phyloP scores from a whole-genome alignment of 768 basidiomycete genomes.

The Pleurotus platypus region DNA sequence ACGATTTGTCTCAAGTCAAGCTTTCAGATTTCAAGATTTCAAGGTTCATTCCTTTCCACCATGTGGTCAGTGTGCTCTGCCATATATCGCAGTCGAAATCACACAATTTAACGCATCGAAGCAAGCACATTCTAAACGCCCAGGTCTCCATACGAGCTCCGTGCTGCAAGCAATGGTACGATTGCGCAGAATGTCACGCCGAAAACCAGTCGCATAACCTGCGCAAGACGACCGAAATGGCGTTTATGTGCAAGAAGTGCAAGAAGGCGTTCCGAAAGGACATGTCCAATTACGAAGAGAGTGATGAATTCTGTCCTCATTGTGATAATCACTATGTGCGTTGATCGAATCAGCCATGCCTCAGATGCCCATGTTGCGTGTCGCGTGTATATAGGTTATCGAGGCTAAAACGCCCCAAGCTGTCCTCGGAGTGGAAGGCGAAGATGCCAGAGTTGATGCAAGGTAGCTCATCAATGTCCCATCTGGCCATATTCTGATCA shows the following conservation, averaged over 20 bases:
- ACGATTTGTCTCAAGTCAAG: too few relatives aligned
- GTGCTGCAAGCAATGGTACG: slow-evolving; percentile 97
- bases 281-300: slow-evolving; percentile 88
- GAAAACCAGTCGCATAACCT: slow-evolving; percentile 76
- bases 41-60: neutral
- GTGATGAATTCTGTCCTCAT: slow-evolving; percentile 97
- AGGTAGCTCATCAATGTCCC: slow-evolving; percentile 47
- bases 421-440: slow-evolving; percentile 83
- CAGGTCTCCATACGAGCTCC: slow-evolving; percentile 96
- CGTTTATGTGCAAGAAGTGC: slow-evolving; percentile 83
- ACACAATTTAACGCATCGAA: slow-evolving; percentile 24
- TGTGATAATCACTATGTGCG: slow-evolving; percentile 98
- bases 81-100: neutral
- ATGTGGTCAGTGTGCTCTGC: slow-evolving; percentile 5
- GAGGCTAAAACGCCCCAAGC: slow-evolving; percentile 91
- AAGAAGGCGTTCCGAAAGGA: slow-evolving; percentile 97
- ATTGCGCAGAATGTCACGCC: slow-evolving; percentile 94
- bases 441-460: slow-evolving; percentile 84
- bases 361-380: neutral
- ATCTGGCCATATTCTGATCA: slow-evolving; percentile 1
- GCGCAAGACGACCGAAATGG: slow-evolving; percentile 77
- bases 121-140: slow-evolving; percentile 95
- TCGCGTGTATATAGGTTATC: slow-evolving; percentile 56
- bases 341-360: slow-evolving; percentile 9
- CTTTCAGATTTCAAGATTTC: neutral